Percentiles rank a stretch among this genome's conserved stretches.
Evolutionary conservation across 2,329 filamentous ascomycete genomes (phyloP).

Genomic region (Cytospora mali): DNA sequence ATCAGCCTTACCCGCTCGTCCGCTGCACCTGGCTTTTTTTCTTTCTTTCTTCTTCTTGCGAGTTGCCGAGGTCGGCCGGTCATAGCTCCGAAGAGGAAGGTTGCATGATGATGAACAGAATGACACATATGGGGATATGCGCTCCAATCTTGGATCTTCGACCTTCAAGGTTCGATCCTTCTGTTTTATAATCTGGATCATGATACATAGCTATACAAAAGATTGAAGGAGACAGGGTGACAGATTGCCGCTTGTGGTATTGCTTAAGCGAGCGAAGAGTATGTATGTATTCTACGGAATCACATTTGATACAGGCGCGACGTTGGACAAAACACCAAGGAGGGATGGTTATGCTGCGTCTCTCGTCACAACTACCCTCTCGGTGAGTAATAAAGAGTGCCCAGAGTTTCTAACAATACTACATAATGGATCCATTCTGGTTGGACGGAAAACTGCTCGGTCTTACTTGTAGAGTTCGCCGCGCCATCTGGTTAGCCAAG

Average conservation of each 20-base stretch:
- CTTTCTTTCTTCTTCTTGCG: background rate
- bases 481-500: background rate
- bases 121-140: slow-evolving; percentile 10
- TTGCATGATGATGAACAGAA: slow-evolving; percentile 14
- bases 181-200: background rate
- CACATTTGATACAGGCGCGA: background rate
- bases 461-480: background rate
- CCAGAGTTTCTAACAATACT: background rate
- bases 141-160: slow-evolving; percentile 10
- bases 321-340: background rate
- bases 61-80: slow-evolving; percentile 28
- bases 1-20: slow-evolving; percentile 26
- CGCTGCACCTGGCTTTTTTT: slow-evolving; percentile 6
- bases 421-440: slow-evolving; percentile 19
- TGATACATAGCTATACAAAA: background rate
- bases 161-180: background rate
- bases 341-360: background rate
- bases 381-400: background rate
- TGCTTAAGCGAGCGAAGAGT: background rate
- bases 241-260: slow-evolving; percentile 15
- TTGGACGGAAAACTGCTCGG: slow-evolving; percentile 20
- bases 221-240: too few relatives aligned
- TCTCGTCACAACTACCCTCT: background rate
- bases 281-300: background rate
- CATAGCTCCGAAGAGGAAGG: background rate